Evolutionary conservation across 495 filamentous ascomycete genomes (phyloP).

Genomic region (Penicillium subrubescens): DNA sequence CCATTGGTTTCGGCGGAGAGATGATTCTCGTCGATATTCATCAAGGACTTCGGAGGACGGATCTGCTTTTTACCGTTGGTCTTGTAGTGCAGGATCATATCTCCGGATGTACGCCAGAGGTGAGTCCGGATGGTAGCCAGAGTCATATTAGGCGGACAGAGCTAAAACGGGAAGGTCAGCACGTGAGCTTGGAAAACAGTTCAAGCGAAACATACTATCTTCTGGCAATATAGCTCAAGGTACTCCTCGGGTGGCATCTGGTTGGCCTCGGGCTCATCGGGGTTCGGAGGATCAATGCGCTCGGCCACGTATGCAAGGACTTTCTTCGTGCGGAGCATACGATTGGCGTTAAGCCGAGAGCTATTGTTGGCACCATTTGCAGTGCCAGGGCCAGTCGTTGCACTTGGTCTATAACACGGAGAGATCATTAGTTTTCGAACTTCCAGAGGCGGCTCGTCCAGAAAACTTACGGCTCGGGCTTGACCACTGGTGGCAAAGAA

Average conservation of each 20-base stretch:
- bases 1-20: slow-evolving; percentile 7
- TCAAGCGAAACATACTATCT: slow-evolving; percentile 62
- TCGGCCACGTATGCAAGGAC: slow-evolving; percentile 92
- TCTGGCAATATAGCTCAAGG: slow-evolving; percentile 90
- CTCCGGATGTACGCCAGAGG: slow-evolving; percentile 88
- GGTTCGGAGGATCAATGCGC: slow-evolving; percentile 69
- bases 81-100: slow-evolving; percentile 89
- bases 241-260: slow-evolving; percentile 84
- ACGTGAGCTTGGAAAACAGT: slow-evolving; percentile 2
- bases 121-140: slow-evolving; percentile 87
- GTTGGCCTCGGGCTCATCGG: slow-evolving; percentile 55
- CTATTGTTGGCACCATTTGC: slow-evolving; percentile 53
- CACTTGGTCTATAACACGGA: slow-evolving; percentile 18
- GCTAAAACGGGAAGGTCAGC: slow-evolving; percentile 39
- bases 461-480: slow-evolving; percentile 56
- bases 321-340: slow-evolving; percentile 95
- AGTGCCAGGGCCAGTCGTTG: slow-evolving; percentile 27
- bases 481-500: slow-evolving; percentile 67
- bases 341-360: slow-evolving; percentile 89
- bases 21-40: slow-evolving; percentile 22
- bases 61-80: slow-evolving; percentile 74
- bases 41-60: slow-evolving; percentile 26
- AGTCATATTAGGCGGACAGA: slow-evolving; percentile 75
- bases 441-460: too few species aligned
- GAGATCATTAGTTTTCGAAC: background rate